Evolutionary conservation across 371 early-diverging fungal genomes (phyloP), one percentile per base, ranked within the genome.

Genomic region (Umbelopsis sp.): DNA sequence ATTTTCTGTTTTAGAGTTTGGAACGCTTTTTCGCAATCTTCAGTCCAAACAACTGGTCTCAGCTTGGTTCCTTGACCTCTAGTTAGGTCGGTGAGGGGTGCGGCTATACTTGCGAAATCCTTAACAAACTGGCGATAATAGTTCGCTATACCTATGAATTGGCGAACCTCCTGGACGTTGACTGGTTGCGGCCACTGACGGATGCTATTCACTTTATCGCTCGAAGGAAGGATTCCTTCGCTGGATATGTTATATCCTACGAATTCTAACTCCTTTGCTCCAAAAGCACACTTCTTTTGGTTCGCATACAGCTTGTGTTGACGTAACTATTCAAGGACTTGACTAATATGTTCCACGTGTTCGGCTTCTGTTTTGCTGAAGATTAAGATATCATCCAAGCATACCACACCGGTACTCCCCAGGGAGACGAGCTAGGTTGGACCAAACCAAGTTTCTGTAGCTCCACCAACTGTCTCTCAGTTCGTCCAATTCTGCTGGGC

Each of bases 311-410:
- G 66, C 2, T 76, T 57, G 4, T 77, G 63, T 8, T 81, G 45
- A 1, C 66, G 32, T 5, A 90, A 72, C 11, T 70, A 38, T 0
- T 73, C 14, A 1, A 88, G 66, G 1, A 88, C 82, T 4, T 38
- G 38, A 4, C 63, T 37, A 12, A 86, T 48, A 65, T 89, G 80
- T 9, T 50, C 4, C 6, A 66, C 32, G 62, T 90, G 88, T 29
- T 87, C 82, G 11, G 82, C 76, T n/a, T 44, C n/a, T 10, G 73
- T 77, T 14, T 76, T 63, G 9, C 81, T 80, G 63, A 74, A 89
- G 22, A 92, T 83, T 0, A 90, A 66, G 1, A 89, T 85, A 66
- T 89, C 85, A 67, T 92, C 89, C 0, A 90, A 50, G 45, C 85
- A 91, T 1, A 84, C 74, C 0, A 63, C 2, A 87, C 74, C 10